Conservation (phyloP, 192 early-diverging fungal species). For the Paraglomus occultum region DNA sequence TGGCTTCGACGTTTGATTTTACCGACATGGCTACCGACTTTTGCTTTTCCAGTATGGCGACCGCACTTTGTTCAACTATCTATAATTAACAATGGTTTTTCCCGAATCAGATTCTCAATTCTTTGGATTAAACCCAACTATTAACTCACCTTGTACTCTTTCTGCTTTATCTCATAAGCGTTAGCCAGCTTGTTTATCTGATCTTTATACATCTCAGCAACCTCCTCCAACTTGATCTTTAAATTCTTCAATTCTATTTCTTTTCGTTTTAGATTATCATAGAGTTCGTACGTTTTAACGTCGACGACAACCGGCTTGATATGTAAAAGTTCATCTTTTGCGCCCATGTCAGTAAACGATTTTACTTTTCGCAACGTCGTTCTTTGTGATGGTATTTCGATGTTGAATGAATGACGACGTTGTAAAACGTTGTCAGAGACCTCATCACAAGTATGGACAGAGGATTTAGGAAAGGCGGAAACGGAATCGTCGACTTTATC, state of each 20-base stretch:
- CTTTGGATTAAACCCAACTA: not conserved
- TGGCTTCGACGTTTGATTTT: conserved; percentile 30
- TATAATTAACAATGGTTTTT: not conserved
- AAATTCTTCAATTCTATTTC: conserved; percentile 27
- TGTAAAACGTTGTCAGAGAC: too few relatives aligned
- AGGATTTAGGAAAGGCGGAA: too few relatives aligned
- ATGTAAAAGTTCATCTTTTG: too few relatives aligned
- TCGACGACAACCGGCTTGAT: conserved; percentile 24
- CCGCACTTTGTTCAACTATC: conserved; percentile 16
- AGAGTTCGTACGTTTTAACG: conserved; percentile 36
- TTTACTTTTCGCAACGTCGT: too few relatives aligned
- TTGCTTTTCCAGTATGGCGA: conserved; percentile 32
- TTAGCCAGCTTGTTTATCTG: conserved; percentile 9
- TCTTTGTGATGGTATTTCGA: too few relatives aligned
- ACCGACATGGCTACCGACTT: conserved; percentile 22
- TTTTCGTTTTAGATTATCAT: conserved; percentile 34
- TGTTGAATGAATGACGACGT: too few relatives aligned
- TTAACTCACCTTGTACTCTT: conserved; percentile 23
- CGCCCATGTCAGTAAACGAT: too few relatives aligned
- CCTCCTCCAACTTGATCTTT: conserved; percentile 7
- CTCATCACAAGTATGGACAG: too few relatives aligned
- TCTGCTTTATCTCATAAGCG: conserved; percentile 15
- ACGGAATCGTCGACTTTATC: too few relatives aligned
- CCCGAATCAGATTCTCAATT: not conserved
- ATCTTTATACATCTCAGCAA: conserved; percentile 16